A percentile compares a stretch with the other conserved stretches of the same genome.
Evolutionary conservation across 1,139 yeast genomes (phyloP).

Genomic region (Blastobotrys apis): DNA sequence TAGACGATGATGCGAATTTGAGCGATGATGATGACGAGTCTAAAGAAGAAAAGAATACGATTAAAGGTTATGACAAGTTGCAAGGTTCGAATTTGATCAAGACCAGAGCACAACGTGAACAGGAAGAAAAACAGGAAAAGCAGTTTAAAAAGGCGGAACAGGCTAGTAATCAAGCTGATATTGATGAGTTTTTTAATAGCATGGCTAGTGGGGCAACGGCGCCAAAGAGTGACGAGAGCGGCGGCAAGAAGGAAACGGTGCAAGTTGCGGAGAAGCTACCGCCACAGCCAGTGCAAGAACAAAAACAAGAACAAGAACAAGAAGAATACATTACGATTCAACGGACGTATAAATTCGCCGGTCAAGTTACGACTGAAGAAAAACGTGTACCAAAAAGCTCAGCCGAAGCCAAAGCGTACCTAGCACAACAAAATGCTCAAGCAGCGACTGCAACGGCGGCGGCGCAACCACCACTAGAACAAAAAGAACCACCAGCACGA

Average conservation of each 20-base stretch:
- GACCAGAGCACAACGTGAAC: slow-evolving; percentile 51
- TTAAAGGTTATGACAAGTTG: slow-evolving; percentile 39
- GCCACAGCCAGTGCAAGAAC: neutral
- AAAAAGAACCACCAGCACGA: slow-evolving; percentile 11
- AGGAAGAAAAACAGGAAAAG: slow-evolving; percentile 37
- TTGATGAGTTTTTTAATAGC: slow-evolving; percentile 53
- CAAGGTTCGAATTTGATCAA: slow-evolving; percentile 55
- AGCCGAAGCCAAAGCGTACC: slow-evolving; percentile 82
- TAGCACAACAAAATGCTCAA: slow-evolving; percentile 33
- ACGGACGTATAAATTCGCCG: slow-evolving; percentile 84
- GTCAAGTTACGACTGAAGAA: slow-evolving; percentile 70
- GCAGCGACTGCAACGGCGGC: neutral
- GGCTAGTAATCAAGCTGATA: slow-evolving; percentile 36
- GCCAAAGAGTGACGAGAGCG: neutral
- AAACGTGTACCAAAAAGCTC: slow-evolving; percentile 71
- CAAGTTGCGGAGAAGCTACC: neutral
- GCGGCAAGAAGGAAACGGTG: neutral
- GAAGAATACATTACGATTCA: slow-evolving; percentile 62
- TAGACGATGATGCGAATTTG: slow-evolving; percentile 20
- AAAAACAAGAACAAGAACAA: neutral
- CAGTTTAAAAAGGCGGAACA: slow-evolving; percentile 20
- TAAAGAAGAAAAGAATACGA: slow-evolving; percentile 33
- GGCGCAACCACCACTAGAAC: neutral
- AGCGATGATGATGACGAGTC: slow-evolving; percentile 24
- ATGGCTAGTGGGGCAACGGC: slow-evolving; percentile 26